Percentiles rank a stretch among this genome's conserved stretches.
Evolutionary conservation across 108 stramenopile genomes (phyloP).

Genomic region (Nannochloropsis gaditana): DNA sequence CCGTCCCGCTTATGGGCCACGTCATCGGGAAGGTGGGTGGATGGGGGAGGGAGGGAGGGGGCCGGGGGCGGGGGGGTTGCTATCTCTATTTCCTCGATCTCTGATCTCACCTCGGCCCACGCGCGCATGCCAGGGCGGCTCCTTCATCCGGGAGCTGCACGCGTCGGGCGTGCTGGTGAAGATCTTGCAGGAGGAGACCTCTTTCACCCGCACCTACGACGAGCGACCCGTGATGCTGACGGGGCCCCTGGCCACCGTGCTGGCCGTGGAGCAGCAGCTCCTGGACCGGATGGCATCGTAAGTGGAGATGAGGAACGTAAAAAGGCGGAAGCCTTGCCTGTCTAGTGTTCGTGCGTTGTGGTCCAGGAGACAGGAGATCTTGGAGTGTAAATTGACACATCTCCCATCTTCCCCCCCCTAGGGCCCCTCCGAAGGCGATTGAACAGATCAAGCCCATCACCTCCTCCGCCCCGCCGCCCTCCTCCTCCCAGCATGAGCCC

Average conservation of each 20-base stretch:
- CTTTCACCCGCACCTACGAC: neutral
- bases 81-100: neutral
- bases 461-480: neutral
- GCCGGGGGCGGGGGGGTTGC: neutral
- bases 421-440: neutral
- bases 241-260: neutral
- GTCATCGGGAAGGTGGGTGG: neutral
- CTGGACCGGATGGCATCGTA: conserved; percentile 1
- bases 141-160: neutral
- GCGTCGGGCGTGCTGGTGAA: neutral
- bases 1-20: neutral
- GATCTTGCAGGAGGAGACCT: neutral
- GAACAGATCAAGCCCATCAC: neutral
- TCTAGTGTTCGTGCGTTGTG: neutral
- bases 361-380: neutral
- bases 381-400: neutral
- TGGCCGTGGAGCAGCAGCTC: neutral
- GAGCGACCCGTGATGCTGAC: conserved; percentile 11
- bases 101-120: neutral
- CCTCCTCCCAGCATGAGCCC: neutral
- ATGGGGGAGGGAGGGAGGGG: neutral
- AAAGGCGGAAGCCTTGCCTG: no score
- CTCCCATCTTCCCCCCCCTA: neutral
- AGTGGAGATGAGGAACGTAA: no score
- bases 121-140: neutral